Evolutionary conservation across 768 basidiomycete genomes (phyloP), one percentile per base, ranked within the genome.

Genomic region (Amanita muscaria): DNA sequence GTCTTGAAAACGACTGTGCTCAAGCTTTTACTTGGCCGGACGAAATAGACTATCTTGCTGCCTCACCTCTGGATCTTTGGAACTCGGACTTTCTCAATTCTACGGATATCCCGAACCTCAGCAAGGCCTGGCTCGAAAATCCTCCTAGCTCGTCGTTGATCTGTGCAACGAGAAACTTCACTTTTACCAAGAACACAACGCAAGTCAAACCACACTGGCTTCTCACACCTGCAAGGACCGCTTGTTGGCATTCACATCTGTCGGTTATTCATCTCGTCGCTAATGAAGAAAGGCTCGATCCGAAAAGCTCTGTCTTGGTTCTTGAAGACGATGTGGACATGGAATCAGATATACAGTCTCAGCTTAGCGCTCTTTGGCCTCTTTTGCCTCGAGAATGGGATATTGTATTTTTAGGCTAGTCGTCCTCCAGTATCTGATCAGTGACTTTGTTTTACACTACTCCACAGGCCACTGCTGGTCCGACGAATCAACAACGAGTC

Each of bases 321-420:
- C 64, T 87, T 5, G 86, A 88, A 59, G 87, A 88, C 55, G 87
- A 88, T 50, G 64, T 88, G 8, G 82, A 88, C 55, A 79, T 87
- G 75, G 86, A 88, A 61, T 64, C 59, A 23, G 75, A 86, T 51
- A 71, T 83, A 10, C 51, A 62, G 4, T 43, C 54, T 12, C 70
- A 73, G 21, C 55, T 72, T 15, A 42, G 16, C 25, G 30, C 44
- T n/a, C 50, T 82, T 30, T 83, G 80, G 81, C 41, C 49, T 3
- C 56, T 58, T 7, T 56, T 88, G 22, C 85, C 85, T 5, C 32
- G 27, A 1, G 66, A 73, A 12, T 88, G 85, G 85, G 85, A 87
- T 51, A 71, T 87, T 18, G 71, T 88, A 14, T 83, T 82, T 51
- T 61, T 88, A 50, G 84, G 83, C 79, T 51, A 34, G 70, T 16